Percentiles rank a stretch among this genome's conserved stretches.
phyloP scores from a whole-genome alignment of 2,329 filamentous ascomycete species.

The Ophiostoma ulmi region DNA sequence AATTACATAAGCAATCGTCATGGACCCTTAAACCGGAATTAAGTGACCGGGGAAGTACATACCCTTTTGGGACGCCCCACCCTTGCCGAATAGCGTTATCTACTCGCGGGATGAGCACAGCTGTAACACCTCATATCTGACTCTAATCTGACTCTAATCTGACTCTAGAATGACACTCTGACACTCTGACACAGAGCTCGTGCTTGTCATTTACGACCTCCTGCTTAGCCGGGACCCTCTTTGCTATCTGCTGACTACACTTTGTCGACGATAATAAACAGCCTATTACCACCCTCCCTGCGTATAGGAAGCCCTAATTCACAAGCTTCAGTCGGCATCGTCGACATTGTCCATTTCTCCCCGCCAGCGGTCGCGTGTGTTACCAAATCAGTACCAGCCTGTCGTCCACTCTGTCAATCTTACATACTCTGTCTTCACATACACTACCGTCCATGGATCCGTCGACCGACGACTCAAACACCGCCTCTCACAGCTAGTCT shows the following conservation, averaged over 20 bases:
- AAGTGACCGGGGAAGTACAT: neutral
- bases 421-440: neutral
- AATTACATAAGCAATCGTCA: neutral
- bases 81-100: conserved; percentile 17
- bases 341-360: neutral
- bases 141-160: neutral
- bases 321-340: neutral
- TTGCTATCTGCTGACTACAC: neutral
- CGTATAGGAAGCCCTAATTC: neutral
- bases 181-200: neutral
- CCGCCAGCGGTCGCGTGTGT: neutral
- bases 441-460: neutral
- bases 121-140: neutral
- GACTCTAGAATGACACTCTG: neutral
- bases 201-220: neutral
- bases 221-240: conserved; percentile 4
- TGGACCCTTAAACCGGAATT: neutral
- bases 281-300: neutral
- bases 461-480: neutral
- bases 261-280: neutral
- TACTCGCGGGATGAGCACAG: conserved; percentile 1
- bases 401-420: too few relatives aligned
- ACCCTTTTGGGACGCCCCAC: neutral
- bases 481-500: neutral
- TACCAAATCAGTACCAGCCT: neutral